These are phyloP conservation scores for Arxiozyma telluris DNA, from an alignment of 1,139 yeast species.

Conservation along the genomic window DNA sequence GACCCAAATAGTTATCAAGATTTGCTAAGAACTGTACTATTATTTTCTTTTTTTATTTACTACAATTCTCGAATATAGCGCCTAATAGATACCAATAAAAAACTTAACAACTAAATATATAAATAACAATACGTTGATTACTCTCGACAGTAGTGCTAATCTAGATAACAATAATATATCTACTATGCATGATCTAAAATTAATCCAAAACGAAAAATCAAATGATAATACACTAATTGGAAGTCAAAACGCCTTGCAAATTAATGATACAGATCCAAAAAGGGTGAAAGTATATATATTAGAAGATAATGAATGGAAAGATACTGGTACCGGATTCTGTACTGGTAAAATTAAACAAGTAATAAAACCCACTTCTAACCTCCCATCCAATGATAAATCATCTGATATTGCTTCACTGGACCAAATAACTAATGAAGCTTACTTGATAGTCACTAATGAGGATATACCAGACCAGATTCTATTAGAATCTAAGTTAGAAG, in stretches of 20 bases:
- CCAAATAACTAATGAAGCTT: slow-evolving; percentile 32
- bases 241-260: not conserved
- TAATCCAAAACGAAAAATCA: not conserved
- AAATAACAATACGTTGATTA: not conserved
- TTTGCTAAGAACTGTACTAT: no score
- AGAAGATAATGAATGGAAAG: slow-evolving; percentile 80
- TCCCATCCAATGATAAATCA: not conserved
- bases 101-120: not conserved
- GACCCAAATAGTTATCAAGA: no score
- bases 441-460: slow-evolving; percentile 67
- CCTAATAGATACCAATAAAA: not conserved
- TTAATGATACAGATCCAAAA: slow-evolving; percentile 39
- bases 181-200: not conserved
- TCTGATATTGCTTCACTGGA: slow-evolving; percentile 9
- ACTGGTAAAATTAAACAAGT: slow-evolving; percentile 38
- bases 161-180: not conserved
- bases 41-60: no score
- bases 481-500: slow-evolving; percentile 58
- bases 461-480: slow-evolving; percentile 49
- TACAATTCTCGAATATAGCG: not conserved
- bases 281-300: slow-evolving; percentile 84
- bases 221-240: not conserved
- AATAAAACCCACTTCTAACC: not conserved
- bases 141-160: not conserved
- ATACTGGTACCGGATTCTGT: slow-evolving; percentile 89